Evolutionary conservation across 116 monocot species (phyloP).

Genomic region (Cymodocea nodosa): DNA sequence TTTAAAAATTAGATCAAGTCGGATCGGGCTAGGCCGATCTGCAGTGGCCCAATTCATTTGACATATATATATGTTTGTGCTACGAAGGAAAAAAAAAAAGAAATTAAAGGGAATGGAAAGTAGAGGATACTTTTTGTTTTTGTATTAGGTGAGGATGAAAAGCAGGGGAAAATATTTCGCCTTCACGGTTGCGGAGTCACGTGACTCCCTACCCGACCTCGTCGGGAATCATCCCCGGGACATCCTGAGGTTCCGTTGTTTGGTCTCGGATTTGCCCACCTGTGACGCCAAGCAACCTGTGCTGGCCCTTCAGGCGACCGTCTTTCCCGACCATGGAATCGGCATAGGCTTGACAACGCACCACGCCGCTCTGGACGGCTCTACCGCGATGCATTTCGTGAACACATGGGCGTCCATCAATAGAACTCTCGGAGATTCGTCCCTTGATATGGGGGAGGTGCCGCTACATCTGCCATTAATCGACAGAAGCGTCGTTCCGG

Average conservation of each 20-base stretch:
- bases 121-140: no score
- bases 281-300: neutral
- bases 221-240: slow-evolving; percentile 3
- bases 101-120: no score
- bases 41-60: no score
- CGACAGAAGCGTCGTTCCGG: no score
- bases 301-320: slow-evolving; percentile 15
- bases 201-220: slow-evolving; percentile 12
- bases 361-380: slow-evolving; percentile 11
- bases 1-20: no score
- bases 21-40: no score
- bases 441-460: no score
- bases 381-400: slow-evolving; percentile 5
- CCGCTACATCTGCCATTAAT: no score
- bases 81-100: no score
- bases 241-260: neutral
- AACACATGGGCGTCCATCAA: slow-evolving; percentile 9
- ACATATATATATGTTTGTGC: no score
- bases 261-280: slow-evolving; percentile 5
- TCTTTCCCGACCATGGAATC: slow-evolving; percentile 10
- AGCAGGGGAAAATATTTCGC: no score
- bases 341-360: slow-evolving; percentile 5
- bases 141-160: no score
- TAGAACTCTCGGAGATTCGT: neutral
- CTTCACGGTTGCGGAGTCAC: slow-evolving; percentile 10